Base-by-base conservation (phyloP, 805 yeast genomes). In the Candida khao-thaluensis region DNA sequence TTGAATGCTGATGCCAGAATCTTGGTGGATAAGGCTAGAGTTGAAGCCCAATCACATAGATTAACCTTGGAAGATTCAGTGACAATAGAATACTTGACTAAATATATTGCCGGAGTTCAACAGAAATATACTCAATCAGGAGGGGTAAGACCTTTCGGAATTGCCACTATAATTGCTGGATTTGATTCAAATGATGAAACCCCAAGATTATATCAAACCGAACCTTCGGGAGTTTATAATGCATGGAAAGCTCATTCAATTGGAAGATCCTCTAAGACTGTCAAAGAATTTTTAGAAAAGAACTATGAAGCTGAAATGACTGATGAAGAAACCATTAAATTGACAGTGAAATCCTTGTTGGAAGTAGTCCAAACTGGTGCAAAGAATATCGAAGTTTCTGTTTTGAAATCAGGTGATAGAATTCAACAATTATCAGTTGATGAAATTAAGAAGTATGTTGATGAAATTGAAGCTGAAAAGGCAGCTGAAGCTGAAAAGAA, bases 331-430 rank as follows among this genome's bases (percentile, higher is more conserved):
- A 83, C 96, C 16, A 71, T 90, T 40, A 79, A 79, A 51, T 79
- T 93, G 54, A 80, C 97, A 2, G 80, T 93, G 36, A 86, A 85
- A 68, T 81, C 95, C 12, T 72, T 93, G 52, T 73, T 93, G 52
- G 99, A 93, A 63, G 97, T 93, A 35, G 99, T 93, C 17, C 98
- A 93, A 69, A 90, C 97, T 2, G 99, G 99, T 29, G 95, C 97
- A 31, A 86, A 87, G 60, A 93, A 93, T 63, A 90, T 93, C 57
- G 99, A 93, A 66, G 81, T 93, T 36, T 85, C 95, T 3, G 82
- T 93, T 26, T 79, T 91, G 77, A 79, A 77, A 45, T 85, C 96
- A 21, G 79, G 77, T 37, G 67, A 74, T 50, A 63, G 72, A 26
- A 75, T 86, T 50, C 74, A 75, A 47, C 65, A 68, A 39, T 73